Evolutionary conservation across 2,329 filamentous ascomycete genomes (phyloP), one percentile per base, ranked within the genome.

Genomic region (Pseudomassariella vexata): DNA sequence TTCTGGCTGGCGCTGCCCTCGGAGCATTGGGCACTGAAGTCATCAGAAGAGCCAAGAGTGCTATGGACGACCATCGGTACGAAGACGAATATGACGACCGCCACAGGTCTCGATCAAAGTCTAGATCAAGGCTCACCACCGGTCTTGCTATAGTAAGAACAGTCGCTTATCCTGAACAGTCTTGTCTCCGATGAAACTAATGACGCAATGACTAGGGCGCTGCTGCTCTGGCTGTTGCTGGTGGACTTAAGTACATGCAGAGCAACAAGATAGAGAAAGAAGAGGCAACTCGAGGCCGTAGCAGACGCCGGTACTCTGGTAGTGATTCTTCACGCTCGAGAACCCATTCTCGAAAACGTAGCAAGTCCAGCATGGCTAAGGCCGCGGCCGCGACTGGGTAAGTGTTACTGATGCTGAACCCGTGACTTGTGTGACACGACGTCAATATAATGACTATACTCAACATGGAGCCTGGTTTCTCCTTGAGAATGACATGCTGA

Each of bases 191-290:
- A n/a, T n/a, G n/a, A n/a, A n/a, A n/a, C n/a, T n/a, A n/a, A n/a
- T 40, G 21, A 39, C 23, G 4, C n/a, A 19, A 22, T 30, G 10
- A n/a, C 24, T 24, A 56, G 53, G 51, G 53, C 7, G 76, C 76
- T 8, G 75, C 77, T 15, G 76, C 76, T 11, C 62, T 81, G 16
- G 77, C 76, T 6, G 73, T 78, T 14, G 76, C 76, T 4, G 77
- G 76, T n/a, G 76, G 76, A 5, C 68, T 75, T 40, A 79, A 80
- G 49, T 79, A 79, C 47, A 71, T 74, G 49, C 70, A 79, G 40
- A 67, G 70, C 44, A 73, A 66, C 53, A 78, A 75, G 47, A 54
- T 70, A 26, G 73, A 79, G 26, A 75, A 70, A 47, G 76, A 79
- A 41, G 76, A 80, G 45, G 53, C 65, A 10, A 59, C 48, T 17